A percentile compares a stretch with the other conserved stretches of the same genome.
Evolutionary conservation across 139 green algal genomes (phyloP).

Genomic region (Trebouxia sp.): DNA sequence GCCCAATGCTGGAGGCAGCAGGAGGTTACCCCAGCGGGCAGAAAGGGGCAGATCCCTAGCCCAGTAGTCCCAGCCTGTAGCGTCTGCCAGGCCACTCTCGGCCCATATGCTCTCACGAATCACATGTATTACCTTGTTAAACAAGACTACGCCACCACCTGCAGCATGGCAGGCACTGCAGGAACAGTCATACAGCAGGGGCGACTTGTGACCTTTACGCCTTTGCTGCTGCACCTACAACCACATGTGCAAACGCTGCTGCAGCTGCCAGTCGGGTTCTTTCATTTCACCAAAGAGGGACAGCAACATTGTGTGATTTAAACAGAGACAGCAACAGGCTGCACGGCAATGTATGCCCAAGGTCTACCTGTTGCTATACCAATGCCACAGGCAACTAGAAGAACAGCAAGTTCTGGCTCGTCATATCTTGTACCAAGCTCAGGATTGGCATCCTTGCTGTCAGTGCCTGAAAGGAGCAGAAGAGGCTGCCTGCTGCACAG

Average conservation of each 20-base stretch:
- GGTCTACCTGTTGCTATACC: slow-evolving; percentile 37
- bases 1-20: slow-evolving; percentile 25
- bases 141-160: slow-evolving; percentile 53
- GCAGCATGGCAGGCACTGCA: no score
- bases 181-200: no score
- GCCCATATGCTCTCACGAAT: slow-evolving; percentile 46
- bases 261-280: no score
- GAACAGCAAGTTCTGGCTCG: slow-evolving; percentile 52
- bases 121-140: slow-evolving; percentile 55
- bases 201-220: no score
- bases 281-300: no score
- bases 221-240: background rate
- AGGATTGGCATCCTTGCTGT: background rate
- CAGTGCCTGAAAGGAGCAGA: background rate
- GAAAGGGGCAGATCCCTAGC: slow-evolving; percentile 13
- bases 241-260: background rate
- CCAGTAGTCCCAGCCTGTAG: slow-evolving; percentile 29
- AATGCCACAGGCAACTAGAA: slow-evolving; percentile 54
- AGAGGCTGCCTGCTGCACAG: background rate
- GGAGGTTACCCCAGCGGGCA: background rate
- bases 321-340: no score
- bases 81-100: slow-evolving; percentile 12
- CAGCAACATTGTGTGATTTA: no score
- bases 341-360: no score
- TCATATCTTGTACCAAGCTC: slow-evolving; percentile 17